These are phyloP conservation scores for Colletotrichum eleusines DNA, from an alignment of 2,329 filamentous ascomycete species.

Conservation along the genomic window DNA sequence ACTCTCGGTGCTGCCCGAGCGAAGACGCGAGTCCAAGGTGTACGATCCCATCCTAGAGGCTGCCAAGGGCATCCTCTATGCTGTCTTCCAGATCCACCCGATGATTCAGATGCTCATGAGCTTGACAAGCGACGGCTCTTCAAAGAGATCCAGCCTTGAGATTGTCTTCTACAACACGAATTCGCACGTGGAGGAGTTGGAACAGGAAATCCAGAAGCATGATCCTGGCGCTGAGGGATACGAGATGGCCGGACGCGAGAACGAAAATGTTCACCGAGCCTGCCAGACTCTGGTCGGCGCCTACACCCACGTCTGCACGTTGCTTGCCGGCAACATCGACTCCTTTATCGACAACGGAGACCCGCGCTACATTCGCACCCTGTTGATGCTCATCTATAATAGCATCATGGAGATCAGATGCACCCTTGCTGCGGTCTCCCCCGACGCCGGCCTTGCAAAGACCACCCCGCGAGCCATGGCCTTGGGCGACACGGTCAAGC, in stretches of 20 bases:
- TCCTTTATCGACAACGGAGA: conserved; percentile 74
- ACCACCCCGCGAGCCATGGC: conserved; percentile 24
- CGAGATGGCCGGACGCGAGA: conserved; percentile 63
- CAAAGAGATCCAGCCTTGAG: conserved; percentile 73
- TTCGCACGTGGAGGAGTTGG: conserved; percentile 73
- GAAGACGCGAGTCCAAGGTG: conserved; percentile 71
- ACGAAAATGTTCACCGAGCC: conserved; percentile 73
- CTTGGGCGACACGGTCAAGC: conserved; percentile 62
- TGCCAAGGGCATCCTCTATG: conserved; percentile 75
- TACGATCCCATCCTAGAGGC: conserved; percentile 73
- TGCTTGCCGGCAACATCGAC: conserved; percentile 71
- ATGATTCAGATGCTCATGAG: conserved; percentile 75
- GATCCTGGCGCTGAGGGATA: conserved; percentile 65
- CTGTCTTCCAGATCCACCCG: conserved; percentile 76
- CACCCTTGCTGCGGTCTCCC: conserved; percentile 56
- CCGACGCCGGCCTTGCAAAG: conserved; percentile 46
- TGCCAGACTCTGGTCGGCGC: conserved; percentile 73
- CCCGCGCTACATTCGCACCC: conserved; percentile 74
- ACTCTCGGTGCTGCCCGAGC: conserved; percentile 72
- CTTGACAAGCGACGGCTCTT: conserved; percentile 69
- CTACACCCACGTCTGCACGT: conserved; percentile 74
- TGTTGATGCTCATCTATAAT: conserved; percentile 73
- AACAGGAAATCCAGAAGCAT: conserved; percentile 73
- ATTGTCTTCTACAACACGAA: conserved; percentile 77
- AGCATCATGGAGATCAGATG: conserved; percentile 76